Base-by-base conservation (phyloP, 768 basidiomycete species). In the Tylopilus vinaceipallidus region DNA sequence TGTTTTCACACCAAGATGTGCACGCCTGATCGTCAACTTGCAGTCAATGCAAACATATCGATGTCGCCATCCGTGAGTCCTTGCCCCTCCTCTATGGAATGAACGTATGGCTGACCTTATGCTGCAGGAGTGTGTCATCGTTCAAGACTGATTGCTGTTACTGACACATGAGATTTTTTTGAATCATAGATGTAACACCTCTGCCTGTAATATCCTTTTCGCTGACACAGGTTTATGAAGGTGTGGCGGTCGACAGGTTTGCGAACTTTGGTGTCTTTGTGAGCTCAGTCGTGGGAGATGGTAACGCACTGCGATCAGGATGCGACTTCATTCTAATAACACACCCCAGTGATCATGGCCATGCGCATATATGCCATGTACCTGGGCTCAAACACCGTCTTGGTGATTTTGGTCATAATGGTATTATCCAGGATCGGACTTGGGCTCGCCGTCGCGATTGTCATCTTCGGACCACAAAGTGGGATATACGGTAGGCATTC, bases 311-410 rank as follows among this genome's bases (percentile, higher is more conserved):
- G 12, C 10, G 14, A 41, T 11, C 6, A n/a, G 9, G 6, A 6
- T 14, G 1, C 42, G 12, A 0, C 22, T 11, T 1, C 10, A 2
- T 37, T 26, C 45, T 49, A 16, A 49, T 13, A 11, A 10, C 14
- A 1, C 17, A 14, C 22, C 22, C 9, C n/a, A 60, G 58, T 27
- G 22, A 51, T 60, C 43, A 60, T 60, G 38, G 24, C 49, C 32
- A 44, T 62, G 45, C 53, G 60, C 20, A 40, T 58, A 34, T 62
- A 61, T 33, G 48, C 59, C 39, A 61, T 61, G 58, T 60, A 60
- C 24, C 39, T 60, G 3, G 41, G 48, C 16, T 60, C 59, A 4
- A 52, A 33, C 17, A 27, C 4, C 20, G 20, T 61, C 17, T 13
- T 61, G 6, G 22, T 3, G 14, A 33, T 58, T 42, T 38, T 61